These are phyloP conservation scores for Oryza australiensis DNA, from an alignment of 176 grass and related monocot species.

Conservation along the genomic window DNA sequence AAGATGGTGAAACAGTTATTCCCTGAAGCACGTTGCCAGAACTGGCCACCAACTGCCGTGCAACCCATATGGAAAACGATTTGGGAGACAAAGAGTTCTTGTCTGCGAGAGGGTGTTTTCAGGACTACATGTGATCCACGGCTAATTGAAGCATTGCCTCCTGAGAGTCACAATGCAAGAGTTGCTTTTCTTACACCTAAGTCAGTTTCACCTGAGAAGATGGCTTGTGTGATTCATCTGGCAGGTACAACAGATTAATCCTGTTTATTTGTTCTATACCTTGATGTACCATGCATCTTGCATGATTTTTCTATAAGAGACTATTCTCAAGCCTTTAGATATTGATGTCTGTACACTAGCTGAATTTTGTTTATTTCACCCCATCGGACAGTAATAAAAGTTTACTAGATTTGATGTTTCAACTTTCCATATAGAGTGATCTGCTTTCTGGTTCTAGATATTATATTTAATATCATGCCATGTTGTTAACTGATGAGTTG, in stretches of 20 bases:
- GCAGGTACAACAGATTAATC: slow-evolving; percentile 61
- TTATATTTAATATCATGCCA: background rate
- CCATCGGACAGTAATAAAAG: background rate
- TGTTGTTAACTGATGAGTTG: background rate
- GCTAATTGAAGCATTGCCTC: slow-evolving; percentile 69
- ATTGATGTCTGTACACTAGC: background rate
- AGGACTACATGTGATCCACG: slow-evolving; percentile 73
- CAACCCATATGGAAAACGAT: slow-evolving; percentile 81
- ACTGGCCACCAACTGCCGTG: slow-evolving; percentile 66
- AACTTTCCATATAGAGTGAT: background rate
- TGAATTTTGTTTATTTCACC: background rate
- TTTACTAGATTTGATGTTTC: background rate
- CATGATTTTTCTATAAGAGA: slow-evolving; percentile 11
- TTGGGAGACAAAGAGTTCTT: slow-evolving; percentile 81
- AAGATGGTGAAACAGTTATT: slow-evolving; percentile 88
- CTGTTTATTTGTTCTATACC: background rate
- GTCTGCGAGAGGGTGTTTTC: slow-evolving; percentile 78
- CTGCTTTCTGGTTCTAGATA: background rate
- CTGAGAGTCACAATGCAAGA: slow-evolving; percentile 79
- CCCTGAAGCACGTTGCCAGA: slow-evolving; percentile 50
- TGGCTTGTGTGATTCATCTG: slow-evolving; percentile 90
- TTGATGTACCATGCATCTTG: slow-evolving; percentile 2
- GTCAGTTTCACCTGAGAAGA: slow-evolving; percentile 67
- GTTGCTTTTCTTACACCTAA: slow-evolving; percentile 91
- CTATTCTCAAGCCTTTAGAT: slow-evolving; percentile 12